Evolutionary conservation across 2,329 filamentous ascomycete species (phyloP).

Genomic region (Coniochaeta sp.): DNA sequence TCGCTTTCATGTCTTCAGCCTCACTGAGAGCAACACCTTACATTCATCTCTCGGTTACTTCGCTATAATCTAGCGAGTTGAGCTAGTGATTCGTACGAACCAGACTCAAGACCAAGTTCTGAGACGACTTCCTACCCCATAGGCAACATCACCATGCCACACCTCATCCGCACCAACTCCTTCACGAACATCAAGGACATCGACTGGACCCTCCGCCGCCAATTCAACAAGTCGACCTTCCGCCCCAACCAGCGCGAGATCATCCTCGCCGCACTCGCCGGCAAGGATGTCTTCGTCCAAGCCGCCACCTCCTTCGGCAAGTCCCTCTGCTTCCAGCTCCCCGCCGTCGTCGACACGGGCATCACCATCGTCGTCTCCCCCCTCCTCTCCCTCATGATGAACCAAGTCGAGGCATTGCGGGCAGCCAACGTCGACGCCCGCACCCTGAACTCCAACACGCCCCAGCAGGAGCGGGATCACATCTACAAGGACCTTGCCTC

Average conservation of each 20-base stretch:
- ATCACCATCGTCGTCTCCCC: conserved; percentile 90
- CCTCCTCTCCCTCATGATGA: conserved; percentile 60
- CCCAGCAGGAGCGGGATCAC: conserved; percentile 52
- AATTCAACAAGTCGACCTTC: conserved; percentile 69
- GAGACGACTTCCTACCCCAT: too few species aligned
- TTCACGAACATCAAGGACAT: conserved; percentile 62
- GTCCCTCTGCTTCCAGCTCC: conserved; percentile 86
- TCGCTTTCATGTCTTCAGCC: too few species aligned
- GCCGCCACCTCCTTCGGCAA: conserved; percentile 89
- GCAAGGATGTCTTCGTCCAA: conserved; percentile 88
- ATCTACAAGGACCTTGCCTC: conserved; percentile 80
- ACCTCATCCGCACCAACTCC: conserved; percentile 38
- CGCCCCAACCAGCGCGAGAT: conserved; percentile 83
- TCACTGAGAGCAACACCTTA: too few species aligned
- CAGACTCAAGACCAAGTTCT: too few species aligned
- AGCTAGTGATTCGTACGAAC: too few species aligned
- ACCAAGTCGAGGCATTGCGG: conserved; percentile 79
- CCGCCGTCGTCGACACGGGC: conserved; percentile 79
- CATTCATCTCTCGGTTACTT: too few species aligned
- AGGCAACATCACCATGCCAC: too few species aligned
- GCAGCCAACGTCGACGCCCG: conserved; percentile 71
- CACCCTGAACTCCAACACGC: conserved; percentile 80
- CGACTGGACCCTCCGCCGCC: conserved; percentile 65
- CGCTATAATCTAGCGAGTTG: too few species aligned
- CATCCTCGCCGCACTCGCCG: conserved; percentile 71